These are phyloP conservation scores for Plantago ovata DNA, from an alignment of 257 asterid genomes.

Conservation along the genomic window DNA sequence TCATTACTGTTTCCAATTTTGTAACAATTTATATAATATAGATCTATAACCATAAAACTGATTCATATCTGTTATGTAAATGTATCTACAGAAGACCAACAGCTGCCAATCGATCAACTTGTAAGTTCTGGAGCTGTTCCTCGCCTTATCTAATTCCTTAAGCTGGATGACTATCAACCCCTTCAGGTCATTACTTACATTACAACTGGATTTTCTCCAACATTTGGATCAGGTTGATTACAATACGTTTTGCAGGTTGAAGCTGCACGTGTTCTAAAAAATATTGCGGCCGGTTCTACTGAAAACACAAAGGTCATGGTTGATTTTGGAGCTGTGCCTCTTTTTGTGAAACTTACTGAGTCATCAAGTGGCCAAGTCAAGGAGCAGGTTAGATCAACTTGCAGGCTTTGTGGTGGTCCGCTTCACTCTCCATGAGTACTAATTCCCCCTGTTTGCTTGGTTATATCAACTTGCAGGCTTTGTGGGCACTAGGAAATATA, in stretches of 20 bases:
- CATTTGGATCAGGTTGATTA: not conserved
- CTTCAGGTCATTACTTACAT: too few species aligned
- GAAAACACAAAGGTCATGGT: constrained; percentile 21
- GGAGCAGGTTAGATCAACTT: constrained; percentile 20
- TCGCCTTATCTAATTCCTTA: constrained; percentile 23
- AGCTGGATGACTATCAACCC: too few species aligned
- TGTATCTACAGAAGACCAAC: too few species aligned
- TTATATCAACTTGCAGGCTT: constrained; percentile 4
- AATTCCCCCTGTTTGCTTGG: too few species aligned
- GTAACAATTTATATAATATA: too few species aligned
- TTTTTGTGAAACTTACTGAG: constrained; percentile 22
- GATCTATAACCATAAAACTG: too few species aligned
- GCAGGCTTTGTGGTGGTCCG: not conserved
- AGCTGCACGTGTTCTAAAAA: constrained; percentile 28
- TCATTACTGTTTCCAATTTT: too few species aligned
- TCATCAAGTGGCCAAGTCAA: constrained; percentile 22
- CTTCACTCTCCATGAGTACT: too few species aligned
- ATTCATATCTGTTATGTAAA: too few species aligned
- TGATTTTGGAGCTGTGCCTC: constrained; percentile 24
- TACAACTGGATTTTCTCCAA: not conserved
- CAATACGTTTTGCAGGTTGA: constrained; percentile 14
- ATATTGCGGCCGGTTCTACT: constrained; percentile 25
- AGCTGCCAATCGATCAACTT: constrained; percentile 16
- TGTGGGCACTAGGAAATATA: constrained; percentile 9
- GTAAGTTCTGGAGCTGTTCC: constrained; percentile 28